Evolutionary conservation across 345 rosid species (phyloP), one percentile per base, ranked within the genome.

Genomic region (Murraya koenigii): DNA sequence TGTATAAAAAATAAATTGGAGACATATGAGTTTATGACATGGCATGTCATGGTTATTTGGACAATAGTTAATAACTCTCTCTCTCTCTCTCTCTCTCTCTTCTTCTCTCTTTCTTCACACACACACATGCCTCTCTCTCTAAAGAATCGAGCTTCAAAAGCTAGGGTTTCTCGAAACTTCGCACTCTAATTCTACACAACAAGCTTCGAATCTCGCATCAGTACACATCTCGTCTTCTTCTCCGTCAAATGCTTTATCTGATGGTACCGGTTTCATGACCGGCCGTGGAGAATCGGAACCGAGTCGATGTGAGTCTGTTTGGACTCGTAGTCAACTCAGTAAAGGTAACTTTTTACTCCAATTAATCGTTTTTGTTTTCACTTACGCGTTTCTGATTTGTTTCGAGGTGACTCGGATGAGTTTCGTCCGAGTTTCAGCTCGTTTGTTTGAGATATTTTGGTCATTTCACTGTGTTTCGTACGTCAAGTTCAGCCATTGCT

Each of bases 161-260:
- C 83, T 88, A 92, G 94, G 97, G 94, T 84, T 89, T 88, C 56
- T 47, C 38, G 14, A 79, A 84, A 78, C 65, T 82, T 86, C 94
- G 87, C 91, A 82, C 86, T 88, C 89, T 74, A 87, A 87, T 88
- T 87, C 64, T 81, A 58, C 86, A 28, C 85, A 39, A 47, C 68
- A 20, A 66, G 28, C 58, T 41, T 41, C 78, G 84, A 87, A 89
- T 92, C 92, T 70, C 44, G 9, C 60, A n/a, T 62, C 20, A 10
- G 19, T 3, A 52, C 59, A 52, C 5, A 14, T 28, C 22, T 61
- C 49, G 70, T 83, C 82, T 77, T 79, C 74, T 78, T 80, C 60
- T 38, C 80, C 72, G 49, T 7, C 30, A 76, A 41, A 72, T 75
- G 76, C 80, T 89, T 77, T 79, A 49, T 85, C 86, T 67, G 26